Percentiles rank a stretch among this genome's conserved stretches.
Evolutionary conservation across 179 eudicot species (phyloP).

Genomic region (Drosera spatulata): DNA sequence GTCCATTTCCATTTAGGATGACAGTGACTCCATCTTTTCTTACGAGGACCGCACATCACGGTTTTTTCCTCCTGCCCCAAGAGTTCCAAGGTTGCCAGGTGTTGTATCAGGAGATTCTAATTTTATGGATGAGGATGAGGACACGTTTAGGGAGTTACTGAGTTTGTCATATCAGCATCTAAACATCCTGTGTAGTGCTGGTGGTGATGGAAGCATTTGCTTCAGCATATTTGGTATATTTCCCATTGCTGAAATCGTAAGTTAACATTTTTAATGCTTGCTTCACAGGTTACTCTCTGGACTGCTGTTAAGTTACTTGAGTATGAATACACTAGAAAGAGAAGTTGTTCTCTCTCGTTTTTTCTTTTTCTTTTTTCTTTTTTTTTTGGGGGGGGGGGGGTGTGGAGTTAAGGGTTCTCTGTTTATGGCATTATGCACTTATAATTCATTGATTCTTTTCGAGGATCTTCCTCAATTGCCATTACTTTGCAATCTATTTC

Average conservation of each 20-base stretch:
- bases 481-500: too few species aligned
- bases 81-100: slow-evolving; percentile 74
- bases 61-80: slow-evolving; percentile 93
- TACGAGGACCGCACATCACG: slow-evolving; percentile 96
- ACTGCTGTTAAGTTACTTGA: too few species aligned
- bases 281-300: too few species aligned
- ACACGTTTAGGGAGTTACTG: slow-evolving; percentile 53
- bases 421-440: too few species aligned
- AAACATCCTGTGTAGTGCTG: slow-evolving; percentile 87
- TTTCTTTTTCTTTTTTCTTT: too few species aligned
- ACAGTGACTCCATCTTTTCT: slow-evolving; percentile 15
- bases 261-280: slow-evolving; percentile 12
- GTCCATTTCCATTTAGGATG: slow-evolving; percentile 32
- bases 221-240: slow-evolving; percentile 96
- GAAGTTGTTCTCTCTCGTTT: too few species aligned
- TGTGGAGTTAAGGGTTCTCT: too few species aligned
- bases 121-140: slow-evolving; percentile 72
- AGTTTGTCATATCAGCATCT: slow-evolving; percentile 73
- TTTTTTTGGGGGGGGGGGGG: too few species aligned
- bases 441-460: too few species aligned
- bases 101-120: slow-evolving; percentile 77
- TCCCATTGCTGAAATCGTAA: slow-evolving; percentile 89
- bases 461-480: too few species aligned
- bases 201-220: slow-evolving; percentile 74
- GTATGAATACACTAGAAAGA: too few species aligned